Conservation (phyloP, 2,329 filamentous ascomycete species). For the Keithomyces neogunnii region DNA sequence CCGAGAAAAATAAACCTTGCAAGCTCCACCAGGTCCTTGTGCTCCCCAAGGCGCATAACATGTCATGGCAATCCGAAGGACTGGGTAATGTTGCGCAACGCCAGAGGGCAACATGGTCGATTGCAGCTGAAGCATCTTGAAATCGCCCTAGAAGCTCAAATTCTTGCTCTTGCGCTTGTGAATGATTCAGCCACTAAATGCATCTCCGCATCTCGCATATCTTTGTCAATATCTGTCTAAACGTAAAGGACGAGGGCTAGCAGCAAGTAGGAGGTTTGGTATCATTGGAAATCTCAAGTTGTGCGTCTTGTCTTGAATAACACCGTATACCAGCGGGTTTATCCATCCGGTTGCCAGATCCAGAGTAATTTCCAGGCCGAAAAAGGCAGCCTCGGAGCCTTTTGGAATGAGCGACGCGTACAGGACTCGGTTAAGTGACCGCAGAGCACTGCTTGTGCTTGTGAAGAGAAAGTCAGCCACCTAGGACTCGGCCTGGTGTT, state of each 20-base stretch:
- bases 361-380: slow-evolving; percentile 13
- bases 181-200: slow-evolving; percentile 1
- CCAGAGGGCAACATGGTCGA: too few relatives aligned
- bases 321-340: slow-evolving; percentile 12
- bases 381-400: slow-evolving; percentile 13
- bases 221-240: slow-evolving; percentile 12
- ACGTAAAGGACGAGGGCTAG: slow-evolving; percentile 9
- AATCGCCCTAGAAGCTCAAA: too few relatives aligned
- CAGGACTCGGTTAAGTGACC: slow-evolving; percentile 12
- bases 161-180: too few relatives aligned
- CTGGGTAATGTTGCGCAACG: too few relatives aligned
- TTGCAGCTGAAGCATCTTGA: too few relatives aligned
- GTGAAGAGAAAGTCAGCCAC: slow-evolving; percentile 11
- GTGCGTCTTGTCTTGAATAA: slow-evolving; percentile 12
- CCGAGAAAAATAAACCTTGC: too few relatives aligned
- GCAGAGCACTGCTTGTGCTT: slow-evolving; percentile 12
- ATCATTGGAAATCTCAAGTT: slow-evolving; percentile 14
- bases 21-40: too few relatives aligned
- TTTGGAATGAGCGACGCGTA: slow-evolving; percentile 13
- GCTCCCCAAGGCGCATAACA: too few relatives aligned
- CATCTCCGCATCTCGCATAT: slow-evolving; percentile 10
- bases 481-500: slow-evolving; percentile 13
- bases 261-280: slow-evolving; percentile 12
- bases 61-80: too few relatives aligned
- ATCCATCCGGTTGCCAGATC: too few relatives aligned